Percentiles rank a stretch among this genome's conserved stretches.
These are phyloP conservation scores for Kwoniella europaea DNA, from an alignment of 768 basidiomycete genomes.

Conservation along the genomic window DNA sequence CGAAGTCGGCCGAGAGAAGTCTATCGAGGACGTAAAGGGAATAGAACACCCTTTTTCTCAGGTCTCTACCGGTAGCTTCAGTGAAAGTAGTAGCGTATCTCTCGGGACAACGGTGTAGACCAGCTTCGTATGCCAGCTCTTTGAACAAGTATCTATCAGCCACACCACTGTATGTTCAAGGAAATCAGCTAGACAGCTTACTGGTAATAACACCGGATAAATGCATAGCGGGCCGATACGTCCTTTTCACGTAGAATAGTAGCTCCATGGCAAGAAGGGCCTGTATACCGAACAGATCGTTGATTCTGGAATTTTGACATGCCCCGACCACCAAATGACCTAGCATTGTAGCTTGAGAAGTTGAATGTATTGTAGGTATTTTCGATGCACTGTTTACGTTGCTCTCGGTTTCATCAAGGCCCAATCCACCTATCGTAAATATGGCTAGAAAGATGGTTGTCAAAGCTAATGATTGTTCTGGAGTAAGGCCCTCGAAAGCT, in stretches of 20 bases:
- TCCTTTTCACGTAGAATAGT: slow-evolving; percentile 22
- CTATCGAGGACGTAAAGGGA: slow-evolving; percentile 37
- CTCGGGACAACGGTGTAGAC: slow-evolving; percentile 39
- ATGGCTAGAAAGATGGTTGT: slow-evolving; percentile 27
- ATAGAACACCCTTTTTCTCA: slow-evolving; percentile 37
- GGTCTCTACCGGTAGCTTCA: slow-evolving; percentile 7
- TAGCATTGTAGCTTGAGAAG: slow-evolving; percentile 23
- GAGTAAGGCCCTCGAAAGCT: slow-evolving; percentile 23
- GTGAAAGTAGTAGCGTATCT: slow-evolving; percentile 27
- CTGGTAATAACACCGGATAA: slow-evolving; percentile 29
- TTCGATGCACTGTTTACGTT: slow-evolving; percentile 3
- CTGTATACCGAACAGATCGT: slow-evolving; percentile 33
- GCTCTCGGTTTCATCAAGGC: background rate
- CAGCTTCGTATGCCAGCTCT: slow-evolving; percentile 37
- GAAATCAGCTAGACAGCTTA: slow-evolving; percentile 7
- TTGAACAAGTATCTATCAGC: background rate
- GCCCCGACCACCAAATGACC: slow-evolving; percentile 26
- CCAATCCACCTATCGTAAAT: slow-evolving; percentile 20
- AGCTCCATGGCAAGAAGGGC: slow-evolving; percentile 28
- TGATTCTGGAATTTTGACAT: slow-evolving; percentile 23
- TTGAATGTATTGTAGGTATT: slow-evolving; percentile 5
- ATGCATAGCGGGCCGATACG: slow-evolving; percentile 29
- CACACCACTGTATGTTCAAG: background rate
- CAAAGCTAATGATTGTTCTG: slow-evolving; percentile 29
- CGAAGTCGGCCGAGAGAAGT: slow-evolving; percentile 36